phyloP scores from a whole-genome alignment of 805 yeast genomes.

The Metschnikowia amazonensis region DNA sequence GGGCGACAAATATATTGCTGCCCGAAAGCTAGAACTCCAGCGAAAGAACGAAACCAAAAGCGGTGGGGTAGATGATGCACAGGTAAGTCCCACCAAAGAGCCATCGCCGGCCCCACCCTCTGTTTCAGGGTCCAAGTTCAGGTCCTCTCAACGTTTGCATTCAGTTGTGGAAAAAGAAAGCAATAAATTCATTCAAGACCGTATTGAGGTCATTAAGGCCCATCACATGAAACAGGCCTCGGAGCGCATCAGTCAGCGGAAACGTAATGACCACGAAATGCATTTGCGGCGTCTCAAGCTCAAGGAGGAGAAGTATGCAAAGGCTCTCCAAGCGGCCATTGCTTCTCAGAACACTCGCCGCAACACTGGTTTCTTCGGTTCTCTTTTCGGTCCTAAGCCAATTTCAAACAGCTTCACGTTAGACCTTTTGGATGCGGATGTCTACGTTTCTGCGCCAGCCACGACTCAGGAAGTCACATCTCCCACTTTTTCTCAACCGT shows the following conservation, averaged over 20 bases:
- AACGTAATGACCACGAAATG: constrained; percentile 37
- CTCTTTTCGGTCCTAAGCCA: constrained; percentile 26
- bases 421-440: constrained; percentile 5
- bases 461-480: neutral
- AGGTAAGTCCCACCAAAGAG: neutral
- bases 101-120: neutral
- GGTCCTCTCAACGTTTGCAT: constrained; percentile 25
- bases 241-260: constrained; percentile 36
- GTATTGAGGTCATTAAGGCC: constrained; percentile 36
- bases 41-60: neutral
- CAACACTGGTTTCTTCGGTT: constrained; percentile 28
- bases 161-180: constrained; percentile 34
- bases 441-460: neutral
- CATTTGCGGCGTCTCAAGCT: constrained; percentile 31
- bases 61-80: neutral
- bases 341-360: constrained; percentile 20
- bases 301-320: constrained; percentile 40
- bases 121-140: constrained; percentile 18
- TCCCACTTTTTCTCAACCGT: neutral
- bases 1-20: constrained; percentile 35
- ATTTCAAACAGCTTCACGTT: constrained; percentile 14
- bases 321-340: constrained; percentile 26
- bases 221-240: constrained; percentile 38
- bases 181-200: constrained; percentile 34
- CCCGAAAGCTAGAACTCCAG: constrained; percentile 27